A percentile compares a stretch with the other conserved stretches of the same genome.
phyloP scores from a whole-genome alignment of 208 protist species.

The Trypanosoma grayi region DNA sequence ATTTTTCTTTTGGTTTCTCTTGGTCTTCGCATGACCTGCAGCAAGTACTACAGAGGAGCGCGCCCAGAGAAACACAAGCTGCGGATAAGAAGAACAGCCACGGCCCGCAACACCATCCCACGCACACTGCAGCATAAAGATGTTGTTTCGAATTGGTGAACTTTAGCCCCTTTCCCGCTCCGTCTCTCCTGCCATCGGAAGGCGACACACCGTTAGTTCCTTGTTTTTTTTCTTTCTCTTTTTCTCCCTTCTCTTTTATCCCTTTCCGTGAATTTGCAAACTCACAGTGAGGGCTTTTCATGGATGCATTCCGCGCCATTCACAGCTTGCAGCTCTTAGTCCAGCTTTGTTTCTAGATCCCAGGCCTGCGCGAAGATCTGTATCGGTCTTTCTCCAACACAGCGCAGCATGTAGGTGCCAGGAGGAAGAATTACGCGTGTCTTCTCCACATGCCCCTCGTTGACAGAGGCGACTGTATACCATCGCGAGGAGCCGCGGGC shows the following conservation, averaged over 20 bases:
- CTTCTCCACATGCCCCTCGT: constrained; percentile 30
- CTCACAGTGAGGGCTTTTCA: too few relatives aligned
- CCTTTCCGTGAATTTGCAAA: too few relatives aligned
- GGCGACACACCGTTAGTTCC: not conserved
- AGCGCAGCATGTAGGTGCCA: constrained; percentile 68
- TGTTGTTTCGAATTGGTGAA: too few relatives aligned
- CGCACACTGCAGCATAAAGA: too few relatives aligned
- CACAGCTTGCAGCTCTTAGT: constrained; percentile 25
- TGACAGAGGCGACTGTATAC: constrained; percentile 37
- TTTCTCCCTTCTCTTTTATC: not conserved
- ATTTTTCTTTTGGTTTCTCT: too few relatives aligned
- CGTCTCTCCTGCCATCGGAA: not conserved
- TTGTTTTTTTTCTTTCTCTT: not conserved
- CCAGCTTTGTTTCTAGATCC: constrained; percentile 71
- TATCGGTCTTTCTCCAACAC: constrained; percentile 36
- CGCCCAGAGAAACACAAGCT: too few relatives aligned
- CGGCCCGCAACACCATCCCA: too few relatives aligned
- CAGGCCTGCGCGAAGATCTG: constrained; percentile 81
- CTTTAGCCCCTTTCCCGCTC: too few relatives aligned
- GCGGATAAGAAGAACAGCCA: too few relatives aligned
- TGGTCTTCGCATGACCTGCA: too few relatives aligned
- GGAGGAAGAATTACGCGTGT: constrained; percentile 56
- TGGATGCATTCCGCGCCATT: not conserved
- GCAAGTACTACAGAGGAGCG: too few relatives aligned
- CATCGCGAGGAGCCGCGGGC: constrained; percentile 9